Evolutionary conservation across 2,329 filamentous ascomycete genomes (phyloP).

Genomic region (Aaosphaeria pasadenensis): DNA sequence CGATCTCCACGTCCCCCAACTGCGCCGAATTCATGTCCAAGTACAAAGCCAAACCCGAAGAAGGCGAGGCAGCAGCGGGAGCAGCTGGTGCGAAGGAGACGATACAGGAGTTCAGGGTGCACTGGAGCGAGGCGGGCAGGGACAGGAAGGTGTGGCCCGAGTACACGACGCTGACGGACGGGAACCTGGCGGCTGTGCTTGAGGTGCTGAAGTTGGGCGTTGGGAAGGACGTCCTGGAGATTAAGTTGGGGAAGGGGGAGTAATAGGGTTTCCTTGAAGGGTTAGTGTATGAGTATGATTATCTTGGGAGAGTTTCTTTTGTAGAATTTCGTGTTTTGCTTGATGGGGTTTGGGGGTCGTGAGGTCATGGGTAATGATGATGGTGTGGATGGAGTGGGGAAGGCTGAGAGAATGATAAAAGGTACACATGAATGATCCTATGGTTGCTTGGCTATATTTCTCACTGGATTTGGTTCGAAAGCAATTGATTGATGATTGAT

Average conservation of each 20-base stretch:
- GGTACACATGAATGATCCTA: too few species aligned
- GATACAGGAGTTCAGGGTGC: conserved; percentile 28
- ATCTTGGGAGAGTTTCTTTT: too few species aligned
- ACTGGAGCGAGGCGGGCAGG: conserved; percentile 25
- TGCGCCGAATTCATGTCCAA: conserved; percentile 33
- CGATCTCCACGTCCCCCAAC: conserved; percentile 22
- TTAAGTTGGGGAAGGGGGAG: conserved; percentile 28
- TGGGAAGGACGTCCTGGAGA: conserved; percentile 29
- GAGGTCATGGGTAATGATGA: too few species aligned
- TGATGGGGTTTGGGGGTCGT: too few species aligned
- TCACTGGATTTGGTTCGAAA: too few species aligned
- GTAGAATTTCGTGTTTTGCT: too few species aligned
- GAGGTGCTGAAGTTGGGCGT: conserved; percentile 23
- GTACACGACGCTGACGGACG: conserved; percentile 30
- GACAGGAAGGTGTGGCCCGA: conserved; percentile 34
- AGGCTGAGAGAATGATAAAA: too few species aligned
- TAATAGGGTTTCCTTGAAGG: not conserved
- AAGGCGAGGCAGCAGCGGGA: not conserved
- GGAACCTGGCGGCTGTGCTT: conserved; percentile 25
- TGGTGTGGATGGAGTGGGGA: too few species aligned
- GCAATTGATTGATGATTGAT: too few species aligned
- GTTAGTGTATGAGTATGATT: too few species aligned
- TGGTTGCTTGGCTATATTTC: too few species aligned
- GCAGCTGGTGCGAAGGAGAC: conserved; percentile 10
- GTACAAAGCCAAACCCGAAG: conserved; percentile 18